Base-by-base conservation (phyloP, 2,329 filamentous ascomycete genomes). In the Hymenoscyphus fraxineus region DNA sequence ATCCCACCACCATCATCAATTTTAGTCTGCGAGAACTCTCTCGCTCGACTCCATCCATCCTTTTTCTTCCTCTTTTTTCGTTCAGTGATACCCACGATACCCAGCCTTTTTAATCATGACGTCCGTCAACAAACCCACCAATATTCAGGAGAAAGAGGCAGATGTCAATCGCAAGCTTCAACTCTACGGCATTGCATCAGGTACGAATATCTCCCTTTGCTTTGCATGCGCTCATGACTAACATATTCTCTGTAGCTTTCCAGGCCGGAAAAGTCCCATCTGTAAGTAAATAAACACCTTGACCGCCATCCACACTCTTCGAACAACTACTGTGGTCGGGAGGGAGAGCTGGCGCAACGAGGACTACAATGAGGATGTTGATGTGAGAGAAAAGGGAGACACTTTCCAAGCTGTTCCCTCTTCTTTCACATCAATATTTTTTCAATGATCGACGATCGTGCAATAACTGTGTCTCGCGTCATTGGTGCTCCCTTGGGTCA, bases 111-210 rank as follows among this genome's bases (percentile, higher is more conserved):
- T 16, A 39, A 58, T 38, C 39, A 62, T 62, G 60, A 19, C 60
- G 38, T 44, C 55, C 35, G 73, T 75, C 63, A 75, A 75, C 61
- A 68, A 67, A 63, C 73, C 74, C 16, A 72, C 68, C 44, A 62
- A 75, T 39, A 41, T 68, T 31, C 69, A 69, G 61, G 60, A 62
- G 59, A 76, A 74, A 69, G 71, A 75, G 64, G 70, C 68, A 5
- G 86, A 97, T 77, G 89, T 98, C 79, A 95, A 95, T 79, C 87
- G 88, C 76, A 99, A 99, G 82, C 88, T 99, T 60, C 93, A 97
- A 79, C 80, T 98, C 44, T 99, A 96, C 74, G 95, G 94, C 74
- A 97, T 98, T 78, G 85, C 88, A 79, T 81, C 83, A 71, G 85
- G 85, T 88, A 77, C 66, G 80, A 19, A 13, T n/a, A 10, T 54